These are phyloP conservation scores for Podospora didyma DNA, from an alignment of 495 filamentous ascomycete species.

Conservation along the genomic window DNA sequence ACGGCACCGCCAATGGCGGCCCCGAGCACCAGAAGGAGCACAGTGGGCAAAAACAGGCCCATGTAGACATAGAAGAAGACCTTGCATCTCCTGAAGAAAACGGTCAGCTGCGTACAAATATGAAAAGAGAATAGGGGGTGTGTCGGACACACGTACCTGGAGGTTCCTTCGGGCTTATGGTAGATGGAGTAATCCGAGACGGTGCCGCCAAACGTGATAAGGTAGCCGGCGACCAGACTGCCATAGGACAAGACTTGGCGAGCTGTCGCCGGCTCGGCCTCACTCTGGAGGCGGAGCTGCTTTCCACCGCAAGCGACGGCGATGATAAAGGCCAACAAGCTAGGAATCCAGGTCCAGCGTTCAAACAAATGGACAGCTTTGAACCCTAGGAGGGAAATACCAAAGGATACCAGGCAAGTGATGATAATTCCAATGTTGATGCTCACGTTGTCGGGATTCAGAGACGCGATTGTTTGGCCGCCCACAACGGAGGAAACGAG, in stretches of 20 bases:
- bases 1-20: slow-evolving; percentile 48
- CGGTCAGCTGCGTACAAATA: not conserved
- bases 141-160: slow-evolving; percentile 24
- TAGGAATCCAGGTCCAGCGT: slow-evolving; percentile 55
- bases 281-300: slow-evolving; percentile 34
- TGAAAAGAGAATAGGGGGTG: not conserved
- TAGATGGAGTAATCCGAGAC: slow-evolving; percentile 42
- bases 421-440: slow-evolving; percentile 50
- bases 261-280: slow-evolving; percentile 19
- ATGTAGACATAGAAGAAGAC: slow-evolving; percentile 38
- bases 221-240: slow-evolving; percentile 39
- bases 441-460: slow-evolving; percentile 42
- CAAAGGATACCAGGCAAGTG: slow-evolving; percentile 43
- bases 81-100: slow-evolving; percentile 18
- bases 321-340: slow-evolving; percentile 46
- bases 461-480: slow-evolving; percentile 41
- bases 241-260: slow-evolving; percentile 29
- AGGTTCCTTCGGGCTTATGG: slow-evolving; percentile 30
- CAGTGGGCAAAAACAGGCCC: slow-evolving; percentile 43
- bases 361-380: slow-evolving; percentile 49
- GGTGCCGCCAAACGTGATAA: slow-evolving; percentile 41
- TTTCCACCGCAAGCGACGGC: slow-evolving; percentile 47
- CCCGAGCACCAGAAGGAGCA: slow-evolving; percentile 48
- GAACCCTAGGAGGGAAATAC: slow-evolving; percentile 49
- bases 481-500: slow-evolving; percentile 38